phyloP scores from a whole-genome alignment of 805 yeast genomes.

The Isabelozyma heimii region DNA sequence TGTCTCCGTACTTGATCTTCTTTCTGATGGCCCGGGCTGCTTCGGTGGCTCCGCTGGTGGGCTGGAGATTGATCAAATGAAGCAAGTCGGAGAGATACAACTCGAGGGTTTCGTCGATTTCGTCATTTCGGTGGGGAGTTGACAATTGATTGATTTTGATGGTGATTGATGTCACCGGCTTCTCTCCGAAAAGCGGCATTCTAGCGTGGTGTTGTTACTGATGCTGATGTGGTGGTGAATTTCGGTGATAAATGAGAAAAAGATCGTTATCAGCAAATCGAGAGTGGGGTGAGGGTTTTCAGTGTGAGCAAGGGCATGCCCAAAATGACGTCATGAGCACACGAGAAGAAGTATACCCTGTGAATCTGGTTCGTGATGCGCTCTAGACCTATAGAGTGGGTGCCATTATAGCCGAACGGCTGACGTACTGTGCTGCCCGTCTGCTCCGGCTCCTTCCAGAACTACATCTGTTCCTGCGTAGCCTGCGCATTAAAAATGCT shows the following conservation, averaged over 20 bases:
- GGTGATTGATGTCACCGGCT: slow-evolving; percentile 69
- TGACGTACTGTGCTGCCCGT: background rate
- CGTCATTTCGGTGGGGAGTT: slow-evolving; percentile 40
- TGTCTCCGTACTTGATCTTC: slow-evolving; percentile 78
- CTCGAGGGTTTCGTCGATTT: slow-evolving; percentile 36
- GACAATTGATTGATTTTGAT: slow-evolving; percentile 55
- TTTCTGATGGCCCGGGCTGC: slow-evolving; percentile 91
- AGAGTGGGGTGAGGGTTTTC: too few species aligned
- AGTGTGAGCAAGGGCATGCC: too few species aligned
- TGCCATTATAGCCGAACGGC: background rate
- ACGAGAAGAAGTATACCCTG: too few species aligned
- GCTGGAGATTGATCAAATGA: slow-evolving; percentile 45
- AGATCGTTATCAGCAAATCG: too few species aligned
- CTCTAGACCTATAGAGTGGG: background rate
- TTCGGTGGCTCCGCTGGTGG: slow-evolving; percentile 49
- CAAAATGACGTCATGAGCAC: too few species aligned
- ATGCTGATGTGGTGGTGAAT: background rate
- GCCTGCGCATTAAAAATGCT: too few species aligned
- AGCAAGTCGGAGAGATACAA: slow-evolving; percentile 56
- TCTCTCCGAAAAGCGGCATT: slow-evolving; percentile 41
- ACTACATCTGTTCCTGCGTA: too few species aligned
- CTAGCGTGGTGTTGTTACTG: background rate
- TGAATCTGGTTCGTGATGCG: background rate
- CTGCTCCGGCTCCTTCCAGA: too few species aligned
- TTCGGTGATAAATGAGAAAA: too few species aligned